Base-by-base conservation (phyloP, 2,329 filamentous ascomycete species). In the Exophiala mesophila region DNA sequence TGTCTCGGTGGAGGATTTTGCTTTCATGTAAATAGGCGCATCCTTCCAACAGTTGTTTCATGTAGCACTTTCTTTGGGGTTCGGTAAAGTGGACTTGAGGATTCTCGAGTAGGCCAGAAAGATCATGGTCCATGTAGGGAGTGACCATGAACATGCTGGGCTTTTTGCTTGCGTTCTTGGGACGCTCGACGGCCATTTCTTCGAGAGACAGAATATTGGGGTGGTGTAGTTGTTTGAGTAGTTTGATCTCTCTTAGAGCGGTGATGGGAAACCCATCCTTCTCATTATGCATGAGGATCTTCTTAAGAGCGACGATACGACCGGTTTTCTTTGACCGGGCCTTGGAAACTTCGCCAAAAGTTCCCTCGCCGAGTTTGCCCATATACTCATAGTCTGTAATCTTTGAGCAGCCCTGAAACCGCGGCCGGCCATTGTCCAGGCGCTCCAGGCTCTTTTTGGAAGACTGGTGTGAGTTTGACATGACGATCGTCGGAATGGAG, bases 201-300 rank as follows among this genome's bases (percentile, higher is more conserved):
- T 92, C 86, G 26, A 98, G 72, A 48, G 78, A 80, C 45, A 98
- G 69, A 38, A 97, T 78, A 59, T 98, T 98, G 44, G 77, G 76
- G 63, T 98, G 92, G 7, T 84, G 89, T n/a, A 98, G 71, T 56
- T 95, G 80, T 69, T 98, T 98, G 45, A 98, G 74, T 28, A 98
- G 78, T 70, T 97, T 97, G 71, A 98, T 96, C 65, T 98, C 92
- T 60, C 92, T 85, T 33, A 98, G 77, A 5, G 92, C 90, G 1
- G 92, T 98, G 52, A 98, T 98, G n/a, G 92, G 92, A 56, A 98
- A 98, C 72, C 92, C 92, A 66, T 98, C 92, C 64, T 96, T 97
- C 70, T 98, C 92, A 64, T 97, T 94, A 64, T 97, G 92, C 86
- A 97, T 96, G 54, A 98, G 80, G 54, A 98, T 98, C 75, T 97